Percentiles rank a stretch among this genome's conserved stretches.
Conservation (phyloP, 1,139 yeast genomes). For the Pichia sp. region DNA sequence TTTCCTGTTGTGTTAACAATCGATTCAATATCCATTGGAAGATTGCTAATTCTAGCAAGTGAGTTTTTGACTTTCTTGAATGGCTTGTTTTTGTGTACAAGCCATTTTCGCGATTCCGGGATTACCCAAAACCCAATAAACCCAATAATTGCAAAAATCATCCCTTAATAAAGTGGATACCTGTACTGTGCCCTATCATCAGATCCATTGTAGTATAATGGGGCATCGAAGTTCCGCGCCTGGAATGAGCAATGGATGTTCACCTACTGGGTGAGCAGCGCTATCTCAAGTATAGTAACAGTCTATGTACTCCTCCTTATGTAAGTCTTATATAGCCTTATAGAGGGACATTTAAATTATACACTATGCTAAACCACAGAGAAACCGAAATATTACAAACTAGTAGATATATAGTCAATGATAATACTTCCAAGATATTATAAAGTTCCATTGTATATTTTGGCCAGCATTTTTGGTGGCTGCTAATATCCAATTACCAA, state of each 20-base stretch:
- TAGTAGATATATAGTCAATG: constrained; percentile 44
- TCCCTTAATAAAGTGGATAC: constrained; percentile 45
- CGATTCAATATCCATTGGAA: constrained; percentile 29
- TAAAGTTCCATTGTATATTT: constrained; percentile 79
- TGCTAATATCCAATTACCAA: constrained; percentile 63
- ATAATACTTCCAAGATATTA: constrained; percentile 74
- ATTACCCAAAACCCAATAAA: constrained; percentile 44
- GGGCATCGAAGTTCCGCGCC: too few species aligned
- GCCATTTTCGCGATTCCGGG: constrained; percentile 63
- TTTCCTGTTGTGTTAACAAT: constrained; percentile 16
- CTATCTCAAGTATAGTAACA: too few species aligned
- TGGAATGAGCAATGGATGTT: too few species aligned
- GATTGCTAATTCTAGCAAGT: constrained; percentile 34
- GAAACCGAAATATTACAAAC: too few species aligned
- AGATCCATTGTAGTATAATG: too few species aligned
- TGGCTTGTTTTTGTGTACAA: constrained; percentile 33
- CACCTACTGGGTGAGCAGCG: too few species aligned
- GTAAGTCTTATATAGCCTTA: too few species aligned
- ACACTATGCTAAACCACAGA: too few species aligned
- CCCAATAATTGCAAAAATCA: constrained; percentile 40
- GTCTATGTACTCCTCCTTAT: too few species aligned
- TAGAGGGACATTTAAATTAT: too few species aligned
- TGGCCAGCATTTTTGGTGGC: constrained; percentile 95
- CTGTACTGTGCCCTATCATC: constrained; percentile 43
- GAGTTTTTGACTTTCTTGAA: constrained; percentile 40